These are phyloP conservation scores for Sporisorium reilianum DNA, from an alignment of 1,284 basidiomycete species.

Conservation along the genomic window DNA sequence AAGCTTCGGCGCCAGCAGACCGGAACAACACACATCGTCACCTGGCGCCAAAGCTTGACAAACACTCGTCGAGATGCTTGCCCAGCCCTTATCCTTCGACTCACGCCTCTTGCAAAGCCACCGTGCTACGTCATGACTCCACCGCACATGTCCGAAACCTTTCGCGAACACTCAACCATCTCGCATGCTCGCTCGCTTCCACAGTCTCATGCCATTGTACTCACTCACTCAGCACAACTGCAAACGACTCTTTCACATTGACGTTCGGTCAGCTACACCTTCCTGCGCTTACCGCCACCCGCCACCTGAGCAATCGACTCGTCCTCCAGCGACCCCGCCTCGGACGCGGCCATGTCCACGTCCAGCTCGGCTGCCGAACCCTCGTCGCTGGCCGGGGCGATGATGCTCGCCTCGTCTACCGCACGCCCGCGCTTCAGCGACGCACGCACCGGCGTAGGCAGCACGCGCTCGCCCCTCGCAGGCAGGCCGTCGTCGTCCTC, in stretches of 20 bases:
- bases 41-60: too few species aligned
- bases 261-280: conserved; percentile 5
- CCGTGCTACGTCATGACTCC: too few species aligned
- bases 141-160: too few species aligned
- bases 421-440: conserved; percentile 31
- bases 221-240: too few species aligned
- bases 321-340: conserved; percentile 16
- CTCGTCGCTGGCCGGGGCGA: conserved; percentile 23
- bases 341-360: conserved; percentile 17
- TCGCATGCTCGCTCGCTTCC: too few species aligned
- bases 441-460: conserved; percentile 16
- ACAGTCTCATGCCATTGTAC: too few species aligned
- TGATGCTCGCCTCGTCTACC: conserved; percentile 24
- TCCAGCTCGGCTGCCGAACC: conserved; percentile 12
- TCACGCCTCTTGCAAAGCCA: too few species aligned
- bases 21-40: too few species aligned
- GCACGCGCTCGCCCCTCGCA: conserved; percentile 17
- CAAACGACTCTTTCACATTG: not conserved
- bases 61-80: too few species aligned
- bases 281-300: conserved; percentile 18
- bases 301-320: conserved; percentile 2
- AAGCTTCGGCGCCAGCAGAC: too few species aligned
- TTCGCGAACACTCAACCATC: too few species aligned
- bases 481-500: conserved; percentile 39
- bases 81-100: too few species aligned